Percentiles rank a stretch among this genome's conserved stretches.
These are phyloP conservation scores for Penicillium pancosmium DNA, from an alignment of 495 filamentous ascomycete genomes.

Conservation along the genomic window DNA sequence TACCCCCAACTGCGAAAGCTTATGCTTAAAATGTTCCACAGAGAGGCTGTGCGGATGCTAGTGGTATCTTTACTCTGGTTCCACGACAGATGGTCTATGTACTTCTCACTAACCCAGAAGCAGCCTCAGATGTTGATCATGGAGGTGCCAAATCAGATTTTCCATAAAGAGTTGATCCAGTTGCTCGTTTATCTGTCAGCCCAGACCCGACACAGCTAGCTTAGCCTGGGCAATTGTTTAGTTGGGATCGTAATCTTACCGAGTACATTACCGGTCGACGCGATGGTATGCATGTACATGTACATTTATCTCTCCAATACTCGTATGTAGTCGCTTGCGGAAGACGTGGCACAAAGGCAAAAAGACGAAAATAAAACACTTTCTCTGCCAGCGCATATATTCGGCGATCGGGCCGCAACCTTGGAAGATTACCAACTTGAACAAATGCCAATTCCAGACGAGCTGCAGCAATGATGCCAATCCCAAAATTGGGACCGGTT, in stretches of 20 bases:
- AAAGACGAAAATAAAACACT: not conserved
- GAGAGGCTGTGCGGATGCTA: conserved; percentile 19
- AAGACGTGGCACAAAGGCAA: not conserved
- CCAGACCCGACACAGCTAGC: no score
- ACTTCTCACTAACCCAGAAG: not conserved
- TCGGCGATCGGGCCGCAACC: conserved; percentile 1
- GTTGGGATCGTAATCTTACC: not conserved
- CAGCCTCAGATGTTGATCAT: not conserved
- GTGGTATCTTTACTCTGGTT: conserved; percentile 16
- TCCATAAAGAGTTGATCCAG: no score
- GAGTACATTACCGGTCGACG: not conserved
- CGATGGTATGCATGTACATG: not conserved
- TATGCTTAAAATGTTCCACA: conserved; percentile 27
- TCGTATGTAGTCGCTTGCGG: not conserved
- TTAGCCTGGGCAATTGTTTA: not conserved
- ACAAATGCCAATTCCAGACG: not conserved
- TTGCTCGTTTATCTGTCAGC: not conserved
- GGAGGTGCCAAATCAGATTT: no score
- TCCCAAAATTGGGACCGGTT: conserved; percentile 9
- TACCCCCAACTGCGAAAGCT: conserved; percentile 18
- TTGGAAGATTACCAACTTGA: not conserved
- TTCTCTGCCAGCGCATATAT: not conserved
- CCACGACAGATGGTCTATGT: conserved; percentile 6
- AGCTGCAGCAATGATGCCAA: not conserved
- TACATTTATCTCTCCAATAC: no score